Base-by-base conservation (phyloP, 192 early-diverging fungal species). In the Diversispora eburnea region DNA sequence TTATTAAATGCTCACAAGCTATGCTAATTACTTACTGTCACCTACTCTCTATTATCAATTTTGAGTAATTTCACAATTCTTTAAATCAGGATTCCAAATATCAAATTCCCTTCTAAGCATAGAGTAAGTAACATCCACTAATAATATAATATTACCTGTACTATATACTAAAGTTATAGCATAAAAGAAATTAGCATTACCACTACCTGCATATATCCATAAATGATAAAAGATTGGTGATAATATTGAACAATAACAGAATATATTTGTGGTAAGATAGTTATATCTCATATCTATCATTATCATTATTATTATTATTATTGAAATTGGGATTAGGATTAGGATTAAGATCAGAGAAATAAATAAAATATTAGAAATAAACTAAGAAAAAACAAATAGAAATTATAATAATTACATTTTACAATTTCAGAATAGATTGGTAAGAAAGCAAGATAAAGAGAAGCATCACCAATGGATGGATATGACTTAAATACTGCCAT, bases 151-250 rank as follows among this genome's bases (percentile, higher is more conserved):
- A 80, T 97, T 94, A 0, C 92, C 92, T 64, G 96, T 80, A 17
- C 86, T 91, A 55, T 93, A 95, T 4, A 99, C 92, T 51, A 99
- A 86, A 1, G 95, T 98, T 12, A 96, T 95, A 4, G 96, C 95
- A 75, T 96, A 99, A 76, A 94, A 97, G 76, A 98, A 99, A 77
- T 99, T 99, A 68, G 96, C 93, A 81, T 99, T 99, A 33, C 95
- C 98, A 64, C 89, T 91, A 9, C 96, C 98, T 20, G 90, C 90
- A 78, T 95, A 95, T 47, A 98, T 91, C 98, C 98, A 99, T 49
- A 96, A 79, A 71, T 95, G 86, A 90, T 93, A 94, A 75, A 98
- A 96, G 39, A 97, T 87, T 1, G 96, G 96, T 0, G 89, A 90
- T 57, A 98, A 82, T 7, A 94, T 79, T 8, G 89, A 81, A 0